Base-by-base conservation (phyloP, 2,329 filamentous ascomycete species). In the Plenodomus biglobosus region DNA sequence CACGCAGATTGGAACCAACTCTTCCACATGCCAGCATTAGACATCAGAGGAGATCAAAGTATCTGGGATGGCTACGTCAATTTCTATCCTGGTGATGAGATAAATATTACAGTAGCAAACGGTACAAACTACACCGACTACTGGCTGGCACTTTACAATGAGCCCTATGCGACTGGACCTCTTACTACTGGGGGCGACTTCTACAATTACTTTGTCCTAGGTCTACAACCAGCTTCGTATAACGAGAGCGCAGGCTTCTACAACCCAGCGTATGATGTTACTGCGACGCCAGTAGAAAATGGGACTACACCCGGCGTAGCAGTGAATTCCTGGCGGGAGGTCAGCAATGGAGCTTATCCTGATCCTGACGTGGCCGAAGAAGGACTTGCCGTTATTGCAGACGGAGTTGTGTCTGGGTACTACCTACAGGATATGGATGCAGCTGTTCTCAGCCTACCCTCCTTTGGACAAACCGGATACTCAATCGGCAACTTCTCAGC, bases 131-230 rank as follows among this genome's bases (percentile, higher is more conserved):
- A 58, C 6, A 32, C 52, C 2, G 53, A 43, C 1, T 38, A 38
- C 15, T 70, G 61, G 65, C 42, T 54, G 13, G 63, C 53, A 48
- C 50, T 51, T 37, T 65, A 62, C 42, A 62, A 54, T 37, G 52
- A 62, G 24, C 44, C 51, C 5, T 49, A 54, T 8, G 27, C 54
- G 7, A 61, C 58, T 2, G 61, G 58, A 1, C 69, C 72, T 1
- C 51, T 77, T 1, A 68, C 64, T 3, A 76, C 72, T 2, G 72
- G 66, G 1, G 73, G 72, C 1, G 74, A 76, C 48, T 74, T 75
- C 42, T 77, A 74, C 61, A 75, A 76, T 46, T 75, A 71, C 56
- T 76, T 76, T 27, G 74, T 77, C 1, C 57, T 72, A 1, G 62
- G 62, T 1, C 30, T 62, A 1, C n/a, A 62, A 1, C 66, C 66